Evolutionary conservation across 2,329 filamentous ascomycete species (phyloP).

Genomic region (Lojkania enalia): DNA sequence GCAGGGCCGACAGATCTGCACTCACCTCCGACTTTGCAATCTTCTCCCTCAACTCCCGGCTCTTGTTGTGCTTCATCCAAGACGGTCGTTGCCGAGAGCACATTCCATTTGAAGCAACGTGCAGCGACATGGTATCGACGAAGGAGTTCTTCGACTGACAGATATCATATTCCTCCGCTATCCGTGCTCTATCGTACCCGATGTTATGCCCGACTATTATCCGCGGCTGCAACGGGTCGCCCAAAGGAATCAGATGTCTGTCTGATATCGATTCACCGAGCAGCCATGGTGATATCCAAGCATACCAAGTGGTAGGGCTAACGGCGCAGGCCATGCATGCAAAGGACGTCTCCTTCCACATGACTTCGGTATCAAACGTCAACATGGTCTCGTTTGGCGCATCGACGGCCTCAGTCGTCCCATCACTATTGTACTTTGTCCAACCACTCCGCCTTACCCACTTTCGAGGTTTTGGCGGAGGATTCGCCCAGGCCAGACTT

Average conservation of each 20-base stretch:
- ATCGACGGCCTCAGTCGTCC: conserved; percentile 70
- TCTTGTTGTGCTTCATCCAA: conserved; percentile 97
- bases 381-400: conserved; percentile 80
- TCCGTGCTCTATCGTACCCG: conserved; percentile 87
- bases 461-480: conserved; percentile 64
- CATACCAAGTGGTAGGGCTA: conserved; percentile 91
- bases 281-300: conserved; percentile 95
- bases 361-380: conserved; percentile 93
- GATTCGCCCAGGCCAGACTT: conserved; percentile 66
- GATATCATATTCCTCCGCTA: conserved; percentile 86
- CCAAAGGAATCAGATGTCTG: conserved; percentile 83
- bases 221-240: conserved; percentile 71
- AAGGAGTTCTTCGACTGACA: conserved; percentile 83
- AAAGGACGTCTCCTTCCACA: conserved; percentile 91
- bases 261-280: conserved; percentile 77
- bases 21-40: conserved; percentile 72
- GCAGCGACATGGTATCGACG: conserved; percentile 96
- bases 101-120: conserved; percentile 98
- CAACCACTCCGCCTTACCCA: conserved; percentile 85
- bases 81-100: conserved; percentile 94
- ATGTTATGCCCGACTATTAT: conserved; percentile 94
- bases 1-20: conserved; percentile 68
- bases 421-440: conserved; percentile 87
- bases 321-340: conserved; percentile 97
- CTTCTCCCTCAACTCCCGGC: conserved; percentile 78